Percentiles rank a stretch among this genome's conserved stretches.
These are phyloP conservation scores for Sphenostylis stenocarpa DNA, from an alignment of 306 rosid genomes.

Conservation along the genomic window DNA sequence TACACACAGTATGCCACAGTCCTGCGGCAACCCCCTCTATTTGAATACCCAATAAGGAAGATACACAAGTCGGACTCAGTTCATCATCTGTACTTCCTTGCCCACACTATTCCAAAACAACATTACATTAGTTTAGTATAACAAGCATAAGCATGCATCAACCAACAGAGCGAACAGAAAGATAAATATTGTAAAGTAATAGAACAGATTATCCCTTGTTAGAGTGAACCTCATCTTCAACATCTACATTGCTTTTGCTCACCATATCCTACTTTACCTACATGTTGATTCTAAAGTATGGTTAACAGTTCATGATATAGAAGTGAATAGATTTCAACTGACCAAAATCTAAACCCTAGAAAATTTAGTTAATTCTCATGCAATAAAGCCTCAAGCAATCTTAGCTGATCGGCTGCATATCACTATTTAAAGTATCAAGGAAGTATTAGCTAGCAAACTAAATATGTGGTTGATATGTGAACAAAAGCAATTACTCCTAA, in stretches of 20 bases:
- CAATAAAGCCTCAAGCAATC: neutral
- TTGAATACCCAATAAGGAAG: constrained; percentile 78
- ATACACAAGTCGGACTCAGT: constrained; percentile 72
- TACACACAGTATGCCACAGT: constrained; percentile 90
- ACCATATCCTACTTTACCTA: constrained; percentile 72
- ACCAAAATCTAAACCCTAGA: neutral
- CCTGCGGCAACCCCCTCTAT: constrained; percentile 86
- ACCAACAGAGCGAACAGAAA: constrained; percentile 31
- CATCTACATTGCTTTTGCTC: constrained; percentile 67
- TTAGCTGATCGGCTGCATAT: neutral
- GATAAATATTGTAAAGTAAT: constrained; percentile 35
- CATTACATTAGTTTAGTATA: constrained; percentile 28
- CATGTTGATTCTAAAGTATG: constrained; percentile 56
- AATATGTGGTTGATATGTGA: constrained; percentile 8
- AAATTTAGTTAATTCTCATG: neutral
- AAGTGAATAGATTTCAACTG: constrained; percentile 28
- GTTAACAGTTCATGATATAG: constrained; percentile 45
- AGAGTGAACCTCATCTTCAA: constrained; percentile 71
- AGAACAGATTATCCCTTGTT: constrained; percentile 53
- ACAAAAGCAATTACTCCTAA: constrained; percentile 21
- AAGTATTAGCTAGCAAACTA: constrained; percentile 25
- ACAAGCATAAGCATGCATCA: constrained; percentile 34
- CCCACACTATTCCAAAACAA: constrained; percentile 74
- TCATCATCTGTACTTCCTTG: constrained; percentile 94
- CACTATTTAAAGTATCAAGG: neutral